phyloP scores from a whole-genome alignment of 2,329 filamentous ascomycete genomes.

The Pyricularia grisea region DNA sequence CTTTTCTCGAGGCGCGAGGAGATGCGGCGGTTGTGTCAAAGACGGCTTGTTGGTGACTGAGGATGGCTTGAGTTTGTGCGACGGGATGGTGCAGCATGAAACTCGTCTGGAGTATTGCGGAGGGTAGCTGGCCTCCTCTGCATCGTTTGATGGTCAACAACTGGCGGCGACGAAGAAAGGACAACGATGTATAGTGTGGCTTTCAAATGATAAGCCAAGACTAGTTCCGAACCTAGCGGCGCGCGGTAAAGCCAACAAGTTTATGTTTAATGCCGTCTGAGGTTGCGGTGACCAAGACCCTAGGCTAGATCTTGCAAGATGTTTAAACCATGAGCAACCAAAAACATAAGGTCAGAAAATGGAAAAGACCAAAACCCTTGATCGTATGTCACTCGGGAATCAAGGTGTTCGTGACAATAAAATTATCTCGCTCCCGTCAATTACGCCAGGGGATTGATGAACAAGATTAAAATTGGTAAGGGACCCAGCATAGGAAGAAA shows the following conservation, averaged over 20 bases:
- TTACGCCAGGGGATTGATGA: neutral
- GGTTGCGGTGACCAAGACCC: neutral
- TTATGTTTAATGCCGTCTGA: neutral
- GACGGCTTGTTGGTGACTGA: neutral
- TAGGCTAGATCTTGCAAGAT: neutral
- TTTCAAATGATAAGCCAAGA: neutral
- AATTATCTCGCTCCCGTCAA: neutral
- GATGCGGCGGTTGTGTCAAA: constrained; percentile 16
- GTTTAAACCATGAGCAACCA: neutral
- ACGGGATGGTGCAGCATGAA: constrained; percentile 35
- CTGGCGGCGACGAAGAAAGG: neutral
- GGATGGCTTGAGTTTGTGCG: neutral
- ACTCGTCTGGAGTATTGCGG: constrained; percentile 37
- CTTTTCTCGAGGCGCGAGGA: constrained; percentile 5
- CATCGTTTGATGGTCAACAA: constrained; percentile 31
- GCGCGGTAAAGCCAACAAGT: neutral
- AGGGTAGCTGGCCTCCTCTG: constrained; percentile 40
- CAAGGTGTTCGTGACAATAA: neutral
- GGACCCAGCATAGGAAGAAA: neutral
- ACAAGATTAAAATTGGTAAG: no score
- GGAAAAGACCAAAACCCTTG: neutral
- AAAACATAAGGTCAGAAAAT: neutral
- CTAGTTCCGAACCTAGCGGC: neutral
- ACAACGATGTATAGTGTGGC: neutral
- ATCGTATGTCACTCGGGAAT: neutral